Evolutionary conservation across 1,284 basidiomycete species (phyloP).

Genomic region (Leccinum griseonigrum): DNA sequence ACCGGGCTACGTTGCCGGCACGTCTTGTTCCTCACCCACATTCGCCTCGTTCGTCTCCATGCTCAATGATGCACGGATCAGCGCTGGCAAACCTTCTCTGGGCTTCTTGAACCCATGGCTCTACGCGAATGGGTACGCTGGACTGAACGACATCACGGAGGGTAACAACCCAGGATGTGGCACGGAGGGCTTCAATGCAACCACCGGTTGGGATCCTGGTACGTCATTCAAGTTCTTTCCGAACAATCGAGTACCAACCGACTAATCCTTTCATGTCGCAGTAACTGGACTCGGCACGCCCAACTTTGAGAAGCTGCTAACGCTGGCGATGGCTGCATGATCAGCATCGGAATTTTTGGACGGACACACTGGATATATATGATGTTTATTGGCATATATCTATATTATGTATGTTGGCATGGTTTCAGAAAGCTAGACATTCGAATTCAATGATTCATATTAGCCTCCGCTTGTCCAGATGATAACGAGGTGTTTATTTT

Average conservation of each 20-base stretch:
- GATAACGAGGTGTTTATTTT: neutral
- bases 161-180: conserved; percentile 59
- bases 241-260: neutral
- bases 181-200: conserved; percentile 48
- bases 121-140: conserved; percentile 39
- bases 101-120: conserved; percentile 64
- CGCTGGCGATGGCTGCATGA: neutral
- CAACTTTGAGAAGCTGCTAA: conserved; percentile 35
- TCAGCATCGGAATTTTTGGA: neutral
- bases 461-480: neutral
- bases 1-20: conserved; percentile 37
- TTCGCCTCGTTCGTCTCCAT: conserved; percentile 45
- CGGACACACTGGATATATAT: neutral
- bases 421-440: neutral
- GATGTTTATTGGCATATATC: neutral
- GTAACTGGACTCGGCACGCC: conserved; percentile 53
- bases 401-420: neutral
- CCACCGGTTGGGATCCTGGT: conserved; percentile 47
- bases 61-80: conserved; percentile 58
- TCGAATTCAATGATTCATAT: neutral
- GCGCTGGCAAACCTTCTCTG: conserved; percentile 40
- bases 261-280: neutral
- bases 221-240: neutral
- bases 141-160: conserved; percentile 50
- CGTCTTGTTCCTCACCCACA: conserved; percentile 40